Base-by-base conservation (phyloP, 2,329 filamentous ascomycete genomes). In the Ceratocystis cubensis region DNA sequence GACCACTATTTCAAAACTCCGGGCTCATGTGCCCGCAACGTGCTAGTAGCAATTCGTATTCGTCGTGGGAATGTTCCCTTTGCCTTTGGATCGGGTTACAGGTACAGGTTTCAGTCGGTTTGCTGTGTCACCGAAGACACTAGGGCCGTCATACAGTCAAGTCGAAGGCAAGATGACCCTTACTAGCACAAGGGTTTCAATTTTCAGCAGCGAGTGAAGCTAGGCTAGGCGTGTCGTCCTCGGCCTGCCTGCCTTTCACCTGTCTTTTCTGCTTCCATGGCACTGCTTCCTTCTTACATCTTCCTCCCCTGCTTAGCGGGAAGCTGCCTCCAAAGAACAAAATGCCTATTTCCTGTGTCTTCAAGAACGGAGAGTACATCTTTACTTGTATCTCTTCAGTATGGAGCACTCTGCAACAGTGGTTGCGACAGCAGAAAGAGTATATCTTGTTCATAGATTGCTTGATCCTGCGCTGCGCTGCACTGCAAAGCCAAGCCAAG, bases 81-180 rank as follows among this genome's bases (percentile, higher is more conserved):
- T 59, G 56, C 8, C 17, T n/a, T 59, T 20, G 15, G 56, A 17
- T 30, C 56, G 56, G 33, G 56, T 37, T 37, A 59, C 56, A 37
- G 56, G 28, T 20, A 59, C 56, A 59, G n/a, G 56, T 59, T 59
- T 59, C 56, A 59, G 56, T 59, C 3, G 28, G 37, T 17, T 37
- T n/a, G 28, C 56, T 59, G 56, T 59, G 56, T 37, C 17, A 59
- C 56, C 28, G 7, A 25, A 20, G 56, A 59, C 56, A 37, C 5
- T n/a, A 30, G 5, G 15, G 2, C n/a, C 33, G 56, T 59, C 17
- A 30, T n/a, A 59, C 56, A n/a, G 17, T 30, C 30, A 37, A n/a
- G 33, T n/a, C 7, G 13, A 57, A 33, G 30, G 28, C 5, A 59
- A 17, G 17, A 59, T 15, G 28, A 6, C 33, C 48, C 25, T 28